Base-by-base conservation (phyloP, 2,329 filamentous ascomycete species). In the Talaromyces atroroseus region DNA sequence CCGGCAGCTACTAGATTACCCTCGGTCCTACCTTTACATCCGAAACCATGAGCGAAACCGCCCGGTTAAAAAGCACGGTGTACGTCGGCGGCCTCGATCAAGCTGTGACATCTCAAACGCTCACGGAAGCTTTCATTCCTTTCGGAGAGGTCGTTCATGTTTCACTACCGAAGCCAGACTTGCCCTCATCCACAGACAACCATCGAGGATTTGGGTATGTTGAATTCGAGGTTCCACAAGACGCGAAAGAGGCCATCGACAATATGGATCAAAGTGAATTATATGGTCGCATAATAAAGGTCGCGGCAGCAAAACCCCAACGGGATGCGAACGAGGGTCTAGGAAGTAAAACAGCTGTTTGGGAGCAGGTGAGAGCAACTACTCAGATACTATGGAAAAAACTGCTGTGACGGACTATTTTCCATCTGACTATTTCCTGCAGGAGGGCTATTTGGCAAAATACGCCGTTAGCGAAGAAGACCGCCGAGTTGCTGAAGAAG, bases 261-360 rank as follows among this genome's bases (percentile, higher is more conserved):
- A 99, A 99, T 70, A 97, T 99, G 92, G 90, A 99, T 70, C 91
- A 96, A 71, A 88, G 92, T 59, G 92, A 97, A 75, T 82, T 99
- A 47, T 97, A 92, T 70, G 95, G 94, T 11, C 84, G 90, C 58
- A 87, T 94, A 14, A 87, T 99, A 71, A 96, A 92, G 71, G 92
- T 97, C 52, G 92, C 90, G 46, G 83, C 88, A 55, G 95, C 95
- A 45, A 99, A 96, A 73, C 85, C 90, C 32, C 90, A 94, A 60
- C 96, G 96, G 78, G 90, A 90, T 65, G 83, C 85, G 50, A 89
- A 89, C 53, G 90, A 95, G 70, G 91, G 92, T 0, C 72, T 99
- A 46, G 92, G 92, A 23, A 95, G 90, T 77, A 95, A 91, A 74
- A 96, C 88, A 46, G 95, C 94, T 29, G 80, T 99, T 49, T 99